A percentile compares a stretch with the other conserved stretches of the same genome.
Conservation (phyloP, 2,329 filamentous ascomycete species). For the Aureobasidium sp. region DNA sequence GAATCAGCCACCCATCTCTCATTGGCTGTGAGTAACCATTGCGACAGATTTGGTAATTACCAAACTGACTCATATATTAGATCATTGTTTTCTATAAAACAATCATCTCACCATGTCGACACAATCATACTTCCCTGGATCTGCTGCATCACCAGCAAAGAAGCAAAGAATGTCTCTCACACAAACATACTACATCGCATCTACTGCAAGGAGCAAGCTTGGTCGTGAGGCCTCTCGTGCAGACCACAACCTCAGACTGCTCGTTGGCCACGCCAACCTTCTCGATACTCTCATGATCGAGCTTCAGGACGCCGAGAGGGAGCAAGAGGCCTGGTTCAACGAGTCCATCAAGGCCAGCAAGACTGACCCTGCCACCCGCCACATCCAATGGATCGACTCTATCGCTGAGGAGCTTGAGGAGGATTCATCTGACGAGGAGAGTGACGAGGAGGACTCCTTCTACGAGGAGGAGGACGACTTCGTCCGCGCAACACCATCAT, state of each 20-base stretch:
- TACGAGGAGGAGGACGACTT: conserved; percentile 31
- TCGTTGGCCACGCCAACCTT: conserved; percentile 97
- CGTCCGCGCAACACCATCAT: conserved; percentile 33
- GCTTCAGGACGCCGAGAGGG: conserved; percentile 85
- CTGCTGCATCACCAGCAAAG: conserved; percentile 40
- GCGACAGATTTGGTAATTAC: conserved; percentile 8
- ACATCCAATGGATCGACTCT: conserved; percentile 82
- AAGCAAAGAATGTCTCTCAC: conserved; percentile 94
- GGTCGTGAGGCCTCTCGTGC: conserved; percentile 80
- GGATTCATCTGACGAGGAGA: conserved; percentile 46
- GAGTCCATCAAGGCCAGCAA: conserved; percentile 73
- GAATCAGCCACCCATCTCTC: conserved; percentile 1
- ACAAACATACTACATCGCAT: conserved; percentile 96
- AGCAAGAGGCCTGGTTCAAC: conserved; percentile 98
- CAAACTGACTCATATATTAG: conserved; percentile 17
- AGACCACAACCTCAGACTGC: conserved; percentile 89
- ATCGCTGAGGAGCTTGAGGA: conserved; percentile 71
- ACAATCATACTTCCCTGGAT: conserved; percentile 40
- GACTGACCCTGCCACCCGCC: conserved; percentile 52
- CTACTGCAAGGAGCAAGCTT: conserved; percentile 94
- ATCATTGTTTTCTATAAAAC: conserved; percentile 19
- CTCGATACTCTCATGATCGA: conserved; percentile 90
- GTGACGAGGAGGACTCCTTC: conserved; percentile 42
- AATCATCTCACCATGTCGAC: conserved; percentile 38
- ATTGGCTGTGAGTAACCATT: conserved; percentile 15